Evolutionary conservation across 306 rosid species (phyloP).

Genomic region (Acacia acuminata): DNA sequence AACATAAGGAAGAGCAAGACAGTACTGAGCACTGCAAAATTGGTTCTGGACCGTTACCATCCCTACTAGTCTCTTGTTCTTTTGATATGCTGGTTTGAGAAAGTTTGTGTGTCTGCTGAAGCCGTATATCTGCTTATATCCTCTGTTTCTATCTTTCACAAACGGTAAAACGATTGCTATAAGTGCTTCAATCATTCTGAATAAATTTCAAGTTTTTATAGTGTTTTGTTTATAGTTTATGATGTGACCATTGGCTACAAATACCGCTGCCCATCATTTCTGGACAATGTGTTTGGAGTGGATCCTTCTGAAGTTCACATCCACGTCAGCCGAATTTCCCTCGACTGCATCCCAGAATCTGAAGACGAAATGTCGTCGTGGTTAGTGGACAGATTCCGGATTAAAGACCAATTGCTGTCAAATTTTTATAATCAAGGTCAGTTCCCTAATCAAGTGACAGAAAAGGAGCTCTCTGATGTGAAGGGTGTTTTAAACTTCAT

Average conservation of each 20-base stretch:
- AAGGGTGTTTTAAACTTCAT: conserved; percentile 52
- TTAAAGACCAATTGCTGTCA: conserved; percentile 69
- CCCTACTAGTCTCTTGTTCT: not conserved
- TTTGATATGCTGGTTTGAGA: conserved; percentile 8
- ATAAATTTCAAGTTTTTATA: conserved; percentile 3
- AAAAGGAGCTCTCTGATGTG: conserved; percentile 50
- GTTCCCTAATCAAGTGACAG: conserved; percentile 62
- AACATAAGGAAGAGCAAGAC: not conserved
- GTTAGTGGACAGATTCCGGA: conserved; percentile 52
- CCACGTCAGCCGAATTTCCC: conserved; percentile 47
- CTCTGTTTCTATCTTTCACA: not conserved
- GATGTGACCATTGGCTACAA: conserved; percentile 78
- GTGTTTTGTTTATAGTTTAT: conserved; percentile 53
- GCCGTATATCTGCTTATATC: not conserved
- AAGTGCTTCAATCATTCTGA: not conserved
- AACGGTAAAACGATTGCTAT: not conserved
- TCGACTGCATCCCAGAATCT: conserved; percentile 54
- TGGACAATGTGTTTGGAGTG: conserved; percentile 72
- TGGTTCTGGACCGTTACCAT: not conserved
- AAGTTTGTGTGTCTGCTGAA: not conserved
- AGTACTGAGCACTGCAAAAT: not conserved
- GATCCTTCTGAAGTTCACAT: conserved; percentile 85
- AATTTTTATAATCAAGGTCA: conserved; percentile 58
- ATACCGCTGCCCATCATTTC: conserved; percentile 67
- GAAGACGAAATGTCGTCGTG: conserved; percentile 56